Evolutionary conservation across 108 stramenopile species (phyloP).

Genomic region (Cylindrotheca closterium): DNA sequence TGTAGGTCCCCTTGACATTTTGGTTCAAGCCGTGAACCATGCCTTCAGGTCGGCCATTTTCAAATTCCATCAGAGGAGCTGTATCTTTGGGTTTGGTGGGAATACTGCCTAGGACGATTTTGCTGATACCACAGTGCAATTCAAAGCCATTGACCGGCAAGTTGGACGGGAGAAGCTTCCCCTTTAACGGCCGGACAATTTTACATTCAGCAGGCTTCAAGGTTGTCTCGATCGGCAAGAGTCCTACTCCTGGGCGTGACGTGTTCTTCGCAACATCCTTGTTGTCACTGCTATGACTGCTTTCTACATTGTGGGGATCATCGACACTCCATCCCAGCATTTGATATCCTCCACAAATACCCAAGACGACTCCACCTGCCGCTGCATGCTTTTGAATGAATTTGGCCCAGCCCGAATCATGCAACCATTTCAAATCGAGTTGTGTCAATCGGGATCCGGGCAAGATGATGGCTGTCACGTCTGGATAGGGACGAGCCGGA

Average conservation of each 20-base stretch:
- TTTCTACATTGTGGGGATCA: conserved; percentile 25
- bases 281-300: too few relatives aligned
- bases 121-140: conserved; percentile 32
- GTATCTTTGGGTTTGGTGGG: conserved; percentile 1
- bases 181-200: conserved; percentile 18
- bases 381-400: conserved; percentile 27
- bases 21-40: conserved; percentile 22
- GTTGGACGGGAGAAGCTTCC: conserved; percentile 25
- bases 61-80: conserved; percentile 21
- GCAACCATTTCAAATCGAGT: conserved; percentile 40
- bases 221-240: conserved; percentile 25
- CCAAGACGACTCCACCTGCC: conserved; percentile 32
- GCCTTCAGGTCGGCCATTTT: conserved; percentile 35
- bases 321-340: conserved; percentile 33
- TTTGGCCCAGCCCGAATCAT: conserved; percentile 36
- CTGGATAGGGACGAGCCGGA: conserved; percentile 34
- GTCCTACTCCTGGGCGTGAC: conserved; percentile 16
- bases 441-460: conserved; percentile 36
- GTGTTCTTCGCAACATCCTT: too few relatives aligned
- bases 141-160: conserved; percentile 30
- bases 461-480: conserved; percentile 25
- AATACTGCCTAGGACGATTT: conserved; percentile 7
- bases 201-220: conserved; percentile 33
- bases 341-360: conserved; percentile 40
- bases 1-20: conserved; percentile 35